Percentiles rank a stretch among this genome's conserved stretches.
Evolutionary conservation across 768 basidiomycete species (phyloP).

Genomic region (Suillus discolor): DNA sequence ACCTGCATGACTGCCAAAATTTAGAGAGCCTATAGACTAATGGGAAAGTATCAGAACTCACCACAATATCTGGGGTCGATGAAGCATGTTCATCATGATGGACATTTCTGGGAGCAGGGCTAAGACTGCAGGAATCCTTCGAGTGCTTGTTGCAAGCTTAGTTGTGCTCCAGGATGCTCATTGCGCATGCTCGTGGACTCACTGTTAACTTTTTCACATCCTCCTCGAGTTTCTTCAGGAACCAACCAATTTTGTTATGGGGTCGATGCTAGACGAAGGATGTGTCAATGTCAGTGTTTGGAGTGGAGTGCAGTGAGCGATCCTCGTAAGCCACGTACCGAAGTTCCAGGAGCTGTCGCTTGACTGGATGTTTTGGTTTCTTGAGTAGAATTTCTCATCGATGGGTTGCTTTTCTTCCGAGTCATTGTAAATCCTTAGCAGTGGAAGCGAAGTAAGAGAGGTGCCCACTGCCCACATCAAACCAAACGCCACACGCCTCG

Average conservation of each 20-base stretch:
- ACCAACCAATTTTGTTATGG: neutral
- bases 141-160: neutral
- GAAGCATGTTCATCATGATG: neutral
- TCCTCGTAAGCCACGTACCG: no score
- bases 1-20: neutral
- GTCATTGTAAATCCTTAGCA: no score
- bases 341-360: no score
- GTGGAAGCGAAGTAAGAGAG: no score
- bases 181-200: neutral
- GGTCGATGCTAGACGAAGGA: neutral
- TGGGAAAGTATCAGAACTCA: neutral
- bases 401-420: no score
- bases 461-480: no score
- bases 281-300: no score
- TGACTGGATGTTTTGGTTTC: no score
- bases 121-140: neutral
- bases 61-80: neutral
- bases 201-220: no score
- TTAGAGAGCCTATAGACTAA: neutral
- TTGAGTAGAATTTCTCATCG: no score
- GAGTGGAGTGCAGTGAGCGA: no score
- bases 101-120: neutral
- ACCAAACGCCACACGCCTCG: no score
- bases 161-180: neutral
- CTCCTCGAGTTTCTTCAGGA: neutral